Evolutionary conservation across 1,139 yeast genomes (phyloP), one percentile per base, ranked within the genome.

Genomic region (Candida sanyaensis): DNA sequence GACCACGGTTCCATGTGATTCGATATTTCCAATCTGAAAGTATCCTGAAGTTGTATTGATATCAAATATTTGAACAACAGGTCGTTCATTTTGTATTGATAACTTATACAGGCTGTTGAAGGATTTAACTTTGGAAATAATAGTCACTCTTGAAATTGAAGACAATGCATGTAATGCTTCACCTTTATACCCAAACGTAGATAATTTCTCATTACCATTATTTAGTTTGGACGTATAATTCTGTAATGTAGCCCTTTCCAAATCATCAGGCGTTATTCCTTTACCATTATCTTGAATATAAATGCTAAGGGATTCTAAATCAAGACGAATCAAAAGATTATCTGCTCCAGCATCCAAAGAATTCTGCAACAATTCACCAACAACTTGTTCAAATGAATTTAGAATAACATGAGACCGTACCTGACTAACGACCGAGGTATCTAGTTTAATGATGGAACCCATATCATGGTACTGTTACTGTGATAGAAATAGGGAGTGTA

Each of bases 181-280:
- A 6, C 97, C 97, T 52, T 92, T 72, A 60, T 86, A 89, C 0
- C 96, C 96, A 61, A 83, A 83, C 0, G 93, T 85, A 2, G 66
- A 86, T 62, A 50, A 86, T 90, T 10, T 79, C n/a, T 36, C 11
- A 3, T 9, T 23, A 4, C 12, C 81, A 49, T 78, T 60, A 0
- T 61, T 50, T 6, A 87, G 62, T 58, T 89, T 91, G 0, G 96
- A 88, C 0, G 97, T 90, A 30, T 88, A 81, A 61, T 85, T 80
- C 37, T 88, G 70, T 51, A 82, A 76, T 50, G 96, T 85, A 38
- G 86, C 72, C 23, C 83, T 60, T 0, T 75, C 73, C 39, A 89
- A 62, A 51, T 89, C 95, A 0, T 69, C 71, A n/a, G 55, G 71
- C 13, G 65, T 59, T 12, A 92, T 84, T 0, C 98, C 98, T 2